Base-by-base conservation (phyloP, 2,329 filamentous ascomycete species). In the Cladophialophora chaetospira region DNA sequence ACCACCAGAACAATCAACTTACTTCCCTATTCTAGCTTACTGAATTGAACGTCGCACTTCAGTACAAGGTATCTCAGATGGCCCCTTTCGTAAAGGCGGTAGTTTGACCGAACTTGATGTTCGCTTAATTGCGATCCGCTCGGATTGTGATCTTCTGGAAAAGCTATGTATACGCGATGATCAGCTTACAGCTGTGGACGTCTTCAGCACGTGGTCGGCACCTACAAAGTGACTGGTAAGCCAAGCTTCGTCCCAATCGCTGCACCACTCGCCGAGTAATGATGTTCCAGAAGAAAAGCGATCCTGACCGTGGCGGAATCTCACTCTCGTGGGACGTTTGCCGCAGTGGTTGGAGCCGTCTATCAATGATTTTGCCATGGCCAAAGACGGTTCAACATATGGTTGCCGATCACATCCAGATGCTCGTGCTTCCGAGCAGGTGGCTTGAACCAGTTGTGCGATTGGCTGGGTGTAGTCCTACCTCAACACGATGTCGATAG, bases 111-210 rank as follows among this genome's bases (percentile, higher is more conserved):
- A 33, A n/a, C n/a, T n/a, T n/a, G n/a, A n/a, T n/a, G n/a, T n/a
- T n/a, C n/a, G n/a, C n/a, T n/a, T 21, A 17, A 10, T 15, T 40
- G 23, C 17, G 9, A 40, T 21, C 36, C n/a, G 36, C 8, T 17
- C 17, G 36, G 10, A 15, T 40, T 40, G 19, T 25, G 19, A 15
- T 11, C 17, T 51, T 8, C 47, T 42, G 15, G 31, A 51, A 51
- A 29, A 17, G 48, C 17, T 43, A 51, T 51, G 35, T 23, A 17
- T 25, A 43, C 17, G 36, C 48, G 36, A 51, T 15, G n/a, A 29
- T 11, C 17, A 43, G 35, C 48, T 19, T 19, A 31, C 5, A 33
- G 36, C 28, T 21, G 17, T 29, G 17, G 13, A 3, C 25, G 28
- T 17, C 3, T 23, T n/a, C 48, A 29, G 15, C 48, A 43, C 23